Conservation (phyloP, 768 basidiomycete genomes). For the Mycena leptocephala region DNA sequence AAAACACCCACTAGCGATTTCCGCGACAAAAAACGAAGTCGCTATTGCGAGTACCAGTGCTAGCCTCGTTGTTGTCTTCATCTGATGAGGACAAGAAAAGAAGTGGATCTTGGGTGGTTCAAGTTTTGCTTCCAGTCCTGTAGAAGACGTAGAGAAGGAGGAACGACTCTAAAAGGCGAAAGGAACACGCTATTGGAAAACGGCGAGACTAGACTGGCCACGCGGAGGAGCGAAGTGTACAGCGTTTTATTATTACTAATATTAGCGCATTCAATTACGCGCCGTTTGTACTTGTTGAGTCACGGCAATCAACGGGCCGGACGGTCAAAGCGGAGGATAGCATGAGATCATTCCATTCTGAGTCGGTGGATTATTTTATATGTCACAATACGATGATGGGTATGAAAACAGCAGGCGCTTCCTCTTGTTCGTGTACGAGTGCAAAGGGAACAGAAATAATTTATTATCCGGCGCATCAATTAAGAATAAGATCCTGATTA, state of each 20-base stretch:
- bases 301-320: not conserved
- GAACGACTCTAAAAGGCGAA: not conserved
- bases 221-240: not conserved
- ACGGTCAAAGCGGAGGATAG: not conserved
- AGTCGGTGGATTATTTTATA: too few relatives aligned
- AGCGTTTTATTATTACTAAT: not conserved
- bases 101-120: too few relatives aligned
- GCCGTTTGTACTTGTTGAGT: not conserved
- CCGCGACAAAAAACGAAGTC: slow-evolving; percentile 64
- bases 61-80: slow-evolving; percentile 67
- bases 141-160: too few relatives aligned
- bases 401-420: too few relatives aligned
- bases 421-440: too few relatives aligned
- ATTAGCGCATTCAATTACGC: not conserved
- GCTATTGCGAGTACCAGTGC: slow-evolving; percentile 64
- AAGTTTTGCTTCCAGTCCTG: too few relatives aligned
- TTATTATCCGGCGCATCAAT: too few relatives aligned
- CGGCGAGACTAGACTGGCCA: not conserved
- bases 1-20: slow-evolving; percentile 59
- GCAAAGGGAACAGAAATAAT: too few relatives aligned
- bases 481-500: too few relatives aligned
- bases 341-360: too few relatives aligned
- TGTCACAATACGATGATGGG: too few relatives aligned
- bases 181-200: not conserved
- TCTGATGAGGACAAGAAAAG: slow-evolving; percentile 33